Conservation (phyloP, 306 rosid genomes). For the Geum urbanum region DNA sequence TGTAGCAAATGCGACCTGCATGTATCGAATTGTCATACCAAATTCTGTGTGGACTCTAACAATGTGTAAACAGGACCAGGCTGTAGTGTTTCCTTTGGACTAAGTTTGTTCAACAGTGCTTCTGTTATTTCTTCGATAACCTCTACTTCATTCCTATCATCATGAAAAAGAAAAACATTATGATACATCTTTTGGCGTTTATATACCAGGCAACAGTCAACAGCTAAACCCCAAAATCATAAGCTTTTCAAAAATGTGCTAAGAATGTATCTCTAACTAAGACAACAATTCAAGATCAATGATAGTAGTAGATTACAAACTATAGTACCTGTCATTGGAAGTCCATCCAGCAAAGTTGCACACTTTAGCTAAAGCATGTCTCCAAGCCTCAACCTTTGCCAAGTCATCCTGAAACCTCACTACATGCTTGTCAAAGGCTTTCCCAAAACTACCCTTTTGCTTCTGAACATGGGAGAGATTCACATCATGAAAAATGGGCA, state of each 20-base stretch:
- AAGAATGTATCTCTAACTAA: neutral
- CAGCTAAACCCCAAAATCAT: neutral
- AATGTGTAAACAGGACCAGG: neutral
- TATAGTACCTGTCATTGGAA: slow-evolving; percentile 11
- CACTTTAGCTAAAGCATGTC: neutral
- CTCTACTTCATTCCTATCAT: slow-evolving; percentile 4
- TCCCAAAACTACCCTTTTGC: neutral
- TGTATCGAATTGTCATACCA: too few species aligned
- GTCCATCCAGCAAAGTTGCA: slow-evolving; percentile 15
- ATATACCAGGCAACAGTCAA: neutral
- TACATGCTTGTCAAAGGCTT: slow-evolving; percentile 12
- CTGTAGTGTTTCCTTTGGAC: neutral
- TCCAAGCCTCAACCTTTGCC: neutral
- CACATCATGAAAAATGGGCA: slow-evolving; percentile 18
- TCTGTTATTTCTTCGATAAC: slow-evolving; percentile 10
- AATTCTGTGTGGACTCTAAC: neutral
- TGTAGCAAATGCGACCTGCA: neutral
- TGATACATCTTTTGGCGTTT: neutral
- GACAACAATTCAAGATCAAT: too few species aligned
- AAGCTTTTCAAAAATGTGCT: neutral
- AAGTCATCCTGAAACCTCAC: neutral
- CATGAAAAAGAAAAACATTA: neutral
- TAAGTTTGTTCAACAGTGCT: slow-evolving; percentile 6
- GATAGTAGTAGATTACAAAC: neutral
- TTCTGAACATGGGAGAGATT: slow-evolving; percentile 5